phyloP scores from a whole-genome alignment of 345 rosid genomes.

The Pugionium dolabratum region DNA sequence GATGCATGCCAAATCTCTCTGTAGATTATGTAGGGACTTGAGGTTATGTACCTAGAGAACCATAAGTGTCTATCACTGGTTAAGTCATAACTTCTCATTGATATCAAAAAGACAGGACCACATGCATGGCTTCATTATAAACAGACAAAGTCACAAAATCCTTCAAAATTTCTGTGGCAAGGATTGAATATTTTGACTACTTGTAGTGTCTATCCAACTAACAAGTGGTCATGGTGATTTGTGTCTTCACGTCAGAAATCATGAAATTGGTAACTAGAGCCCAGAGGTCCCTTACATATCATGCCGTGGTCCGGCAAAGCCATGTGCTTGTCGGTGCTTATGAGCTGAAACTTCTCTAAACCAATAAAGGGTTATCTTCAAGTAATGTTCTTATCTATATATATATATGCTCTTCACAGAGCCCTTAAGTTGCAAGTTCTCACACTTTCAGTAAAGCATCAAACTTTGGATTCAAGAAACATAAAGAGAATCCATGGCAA shows the following conservation, averaged over 20 bases:
- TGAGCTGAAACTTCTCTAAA: conserved; percentile 23
- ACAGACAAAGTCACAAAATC: conserved; percentile 28
- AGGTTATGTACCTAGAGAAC: conserved; percentile 39
- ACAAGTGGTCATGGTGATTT: conserved; percentile 36
- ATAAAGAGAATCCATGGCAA: conserved; percentile 34
- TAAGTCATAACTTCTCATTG: conserved; percentile 22
- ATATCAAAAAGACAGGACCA: conserved; percentile 37
- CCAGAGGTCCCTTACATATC: conserved; percentile 27
- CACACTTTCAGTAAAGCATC: conserved; percentile 9
- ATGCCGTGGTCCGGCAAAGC: conserved; percentile 43
- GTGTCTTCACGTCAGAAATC: conserved; percentile 29
- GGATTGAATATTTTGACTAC: conserved; percentile 24
- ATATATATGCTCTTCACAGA: conserved; percentile 16
- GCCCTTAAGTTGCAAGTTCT: conserved; percentile 21
- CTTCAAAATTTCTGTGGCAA: conserved; percentile 34
- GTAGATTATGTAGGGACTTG: conserved; percentile 38
- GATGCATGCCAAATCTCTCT: conserved; percentile 29
- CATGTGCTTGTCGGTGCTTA: conserved; percentile 36
- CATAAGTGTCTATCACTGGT: conserved; percentile 32
- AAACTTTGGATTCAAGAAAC: conserved; percentile 19
- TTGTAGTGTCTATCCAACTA: conserved; percentile 35
- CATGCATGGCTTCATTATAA: conserved; percentile 18
- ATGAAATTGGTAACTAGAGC: conserved; percentile 21
- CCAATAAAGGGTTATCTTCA: conserved; percentile 29
- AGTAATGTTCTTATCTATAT: conserved; percentile 26